These are phyloP conservation scores for Melanopsichium pennsylvanicum DNA, from an alignment of 1,284 basidiomycete species.

Conservation along the genomic window DNA sequence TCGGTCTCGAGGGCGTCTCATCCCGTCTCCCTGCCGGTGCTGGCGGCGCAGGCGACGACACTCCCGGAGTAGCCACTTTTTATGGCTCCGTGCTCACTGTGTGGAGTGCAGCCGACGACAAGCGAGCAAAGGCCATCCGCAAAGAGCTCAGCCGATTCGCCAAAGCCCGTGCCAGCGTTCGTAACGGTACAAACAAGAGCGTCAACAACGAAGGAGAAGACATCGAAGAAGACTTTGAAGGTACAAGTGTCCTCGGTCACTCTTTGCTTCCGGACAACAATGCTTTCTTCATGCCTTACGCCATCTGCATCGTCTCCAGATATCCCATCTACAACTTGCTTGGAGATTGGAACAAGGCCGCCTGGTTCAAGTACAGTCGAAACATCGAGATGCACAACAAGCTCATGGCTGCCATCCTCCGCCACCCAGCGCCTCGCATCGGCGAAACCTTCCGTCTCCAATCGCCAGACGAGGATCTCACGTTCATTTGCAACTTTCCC, in stretches of 20 bases:
- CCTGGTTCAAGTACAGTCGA: slow-evolving; percentile 65
- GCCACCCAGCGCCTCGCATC: slow-evolving; percentile 59
- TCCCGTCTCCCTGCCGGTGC: slow-evolving; percentile 73
- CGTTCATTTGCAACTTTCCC: slow-evolving; percentile 62
- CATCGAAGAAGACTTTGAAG: slow-evolving; percentile 35
- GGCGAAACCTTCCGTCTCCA: slow-evolving; percentile 58
- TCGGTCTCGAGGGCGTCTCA: slow-evolving; percentile 74
- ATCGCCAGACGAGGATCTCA: slow-evolving; percentile 61
- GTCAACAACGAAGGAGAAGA: slow-evolving; percentile 32
- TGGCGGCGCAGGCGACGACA: slow-evolving; percentile 41
- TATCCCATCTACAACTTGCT: slow-evolving; percentile 65
- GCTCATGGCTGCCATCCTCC: slow-evolving; percentile 65
- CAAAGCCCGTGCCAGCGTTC: slow-evolving; percentile 24
- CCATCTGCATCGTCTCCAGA: slow-evolving; percentile 61
- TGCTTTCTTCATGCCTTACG: slow-evolving; percentile 62
- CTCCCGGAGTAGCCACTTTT: slow-evolving; percentile 47
- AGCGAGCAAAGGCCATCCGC: slow-evolving; percentile 52
- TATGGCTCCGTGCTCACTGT: slow-evolving; percentile 56
- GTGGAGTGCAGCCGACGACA: slow-evolving; percentile 56
- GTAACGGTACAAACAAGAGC: slow-evolving; percentile 15
- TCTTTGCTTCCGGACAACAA: slow-evolving; percentile 55
- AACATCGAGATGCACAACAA: slow-evolving; percentile 65
- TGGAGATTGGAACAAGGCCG: slow-evolving; percentile 64
- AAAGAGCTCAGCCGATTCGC: slow-evolving; percentile 52
- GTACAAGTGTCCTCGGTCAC: slow-evolving; percentile 26